These are phyloP conservation scores for Rubia yunnanensis DNA, from an alignment of 257 asterid genomes.

Conservation along the genomic window DNA sequence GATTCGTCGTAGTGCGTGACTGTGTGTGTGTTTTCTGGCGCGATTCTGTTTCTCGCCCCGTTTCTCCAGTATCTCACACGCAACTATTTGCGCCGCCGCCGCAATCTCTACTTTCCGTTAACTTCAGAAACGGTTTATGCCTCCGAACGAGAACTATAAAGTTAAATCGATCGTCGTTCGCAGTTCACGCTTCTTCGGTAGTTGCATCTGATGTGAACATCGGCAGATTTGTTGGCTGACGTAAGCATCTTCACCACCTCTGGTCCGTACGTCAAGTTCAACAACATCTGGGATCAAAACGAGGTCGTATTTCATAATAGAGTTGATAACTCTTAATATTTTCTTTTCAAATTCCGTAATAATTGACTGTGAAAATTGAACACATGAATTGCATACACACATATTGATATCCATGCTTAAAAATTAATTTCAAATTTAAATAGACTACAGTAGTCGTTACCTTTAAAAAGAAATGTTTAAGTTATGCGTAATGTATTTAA, in stretches of 20 bases:
- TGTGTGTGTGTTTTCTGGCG: not conserved
- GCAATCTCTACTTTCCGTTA: constrained; percentile 14
- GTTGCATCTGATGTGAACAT: constrained; percentile 36
- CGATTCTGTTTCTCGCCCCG: constrained; percentile 4
- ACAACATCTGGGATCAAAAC: too few species aligned
- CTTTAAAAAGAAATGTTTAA: too few species aligned
- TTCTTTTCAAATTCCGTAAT: not conserved
- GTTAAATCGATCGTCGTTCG: constrained; percentile 12
- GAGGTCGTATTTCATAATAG: too few species aligned
- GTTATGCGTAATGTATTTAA: too few species aligned
- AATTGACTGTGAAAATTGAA: not conserved
- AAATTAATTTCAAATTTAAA: not conserved
- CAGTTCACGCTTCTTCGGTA: constrained; percentile 26
- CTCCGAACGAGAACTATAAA: constrained; percentile 8
- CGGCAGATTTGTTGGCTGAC: constrained; percentile 50
- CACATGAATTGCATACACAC: not conserved
- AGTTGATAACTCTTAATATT: too few species aligned
- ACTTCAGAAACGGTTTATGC: constrained; percentile 6
- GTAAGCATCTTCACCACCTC: constrained; percentile 55
- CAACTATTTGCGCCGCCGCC: constrained; percentile 13
- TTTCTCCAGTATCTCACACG: constrained; percentile 13
- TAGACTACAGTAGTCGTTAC: too few species aligned
- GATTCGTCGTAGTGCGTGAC: not conserved
- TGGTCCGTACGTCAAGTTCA: too few species aligned
- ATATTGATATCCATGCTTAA: not conserved